These are phyloP conservation scores for Alectoria sarmentosa DNA, from an alignment of 495 filamentous ascomycete genomes.

Conservation along the genomic window DNA sequence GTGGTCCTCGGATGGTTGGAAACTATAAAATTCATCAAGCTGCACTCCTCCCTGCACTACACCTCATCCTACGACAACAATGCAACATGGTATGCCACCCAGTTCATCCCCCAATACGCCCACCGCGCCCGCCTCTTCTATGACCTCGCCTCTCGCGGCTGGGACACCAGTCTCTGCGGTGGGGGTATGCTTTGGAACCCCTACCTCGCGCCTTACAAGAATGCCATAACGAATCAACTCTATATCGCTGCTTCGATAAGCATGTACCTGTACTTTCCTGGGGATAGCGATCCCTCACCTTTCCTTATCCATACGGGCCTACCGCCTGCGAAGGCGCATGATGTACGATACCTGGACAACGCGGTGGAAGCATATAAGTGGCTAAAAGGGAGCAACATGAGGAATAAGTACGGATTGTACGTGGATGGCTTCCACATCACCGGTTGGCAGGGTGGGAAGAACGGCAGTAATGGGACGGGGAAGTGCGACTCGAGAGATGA, in stretches of 20 bases:
- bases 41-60: conserved; percentile 59
- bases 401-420: conserved; percentile 67
- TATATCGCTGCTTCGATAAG: conserved; percentile 74
- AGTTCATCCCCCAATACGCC: conserved; percentile 73
- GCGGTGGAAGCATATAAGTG: conserved; percentile 77
- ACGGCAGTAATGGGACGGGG: conserved; percentile 44
- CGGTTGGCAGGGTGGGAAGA: conserved; percentile 47
- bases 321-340: conserved; percentile 41
- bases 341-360: conserved; percentile 58
- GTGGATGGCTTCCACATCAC: conserved; percentile 88
- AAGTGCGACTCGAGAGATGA: conserved; percentile 75
- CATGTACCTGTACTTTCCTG: conserved; percentile 91
- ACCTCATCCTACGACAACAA: conserved; percentile 20
- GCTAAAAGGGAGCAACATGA: conserved; percentile 76
- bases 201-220: conserved; percentile 79
- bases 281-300: conserved; percentile 64
- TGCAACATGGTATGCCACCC: conserved; percentile 61
- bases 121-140: conserved; percentile 88
- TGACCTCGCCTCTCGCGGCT: conserved; percentile 68
- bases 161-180: conserved; percentile 74
- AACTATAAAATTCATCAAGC: conserved; percentile 63
- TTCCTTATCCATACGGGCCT: conserved; percentile 38
- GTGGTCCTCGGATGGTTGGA: conserved; percentile 92
- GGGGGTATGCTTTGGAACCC: conserved; percentile 96
- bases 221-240: conserved; percentile 93